A percentile compares a stretch with the other conserved stretches of the same genome.
phyloP scores from a whole-genome alignment of 306 rosid genomes.

The Castanospermum australe region DNA sequence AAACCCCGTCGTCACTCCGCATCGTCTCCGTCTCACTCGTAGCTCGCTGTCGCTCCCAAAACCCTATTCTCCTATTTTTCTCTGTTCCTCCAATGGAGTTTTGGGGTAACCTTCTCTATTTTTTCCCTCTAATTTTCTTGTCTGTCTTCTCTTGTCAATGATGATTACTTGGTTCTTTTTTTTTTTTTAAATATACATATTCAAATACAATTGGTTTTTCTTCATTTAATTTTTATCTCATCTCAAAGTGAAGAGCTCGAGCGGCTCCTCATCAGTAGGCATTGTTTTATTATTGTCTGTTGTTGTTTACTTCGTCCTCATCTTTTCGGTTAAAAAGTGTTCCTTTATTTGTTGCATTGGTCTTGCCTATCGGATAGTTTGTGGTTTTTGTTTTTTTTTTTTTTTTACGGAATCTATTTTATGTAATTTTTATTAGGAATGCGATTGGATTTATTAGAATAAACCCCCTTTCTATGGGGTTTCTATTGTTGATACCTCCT shows the following conservation, averaged over 20 bases:
- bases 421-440: neutral
- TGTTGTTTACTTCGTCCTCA: neutral
- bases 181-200: no score
- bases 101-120: constrained; percentile 59
- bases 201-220: neutral
- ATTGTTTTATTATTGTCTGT: no score
- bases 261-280: no score
- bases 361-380: neutral
- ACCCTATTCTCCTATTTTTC: constrained; percentile 21
- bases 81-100: constrained; percentile 57
- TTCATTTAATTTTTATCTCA: no score
- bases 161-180: neutral
- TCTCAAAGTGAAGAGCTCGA: no score
- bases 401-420: neutral
- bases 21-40: neutral
- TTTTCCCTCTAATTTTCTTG: neutral
- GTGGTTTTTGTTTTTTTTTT: neutral
- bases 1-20: neutral
- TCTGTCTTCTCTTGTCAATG: neutral
- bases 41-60: neutral
- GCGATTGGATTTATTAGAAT: neutral
- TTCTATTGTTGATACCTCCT: no score
- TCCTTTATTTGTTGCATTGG: neutral
- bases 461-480: no score
- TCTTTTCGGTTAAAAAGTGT: no score